Evolutionary conservation across 2,329 filamentous ascomycete species (phyloP).

Genomic region (Trichoderma sp.): DNA sequence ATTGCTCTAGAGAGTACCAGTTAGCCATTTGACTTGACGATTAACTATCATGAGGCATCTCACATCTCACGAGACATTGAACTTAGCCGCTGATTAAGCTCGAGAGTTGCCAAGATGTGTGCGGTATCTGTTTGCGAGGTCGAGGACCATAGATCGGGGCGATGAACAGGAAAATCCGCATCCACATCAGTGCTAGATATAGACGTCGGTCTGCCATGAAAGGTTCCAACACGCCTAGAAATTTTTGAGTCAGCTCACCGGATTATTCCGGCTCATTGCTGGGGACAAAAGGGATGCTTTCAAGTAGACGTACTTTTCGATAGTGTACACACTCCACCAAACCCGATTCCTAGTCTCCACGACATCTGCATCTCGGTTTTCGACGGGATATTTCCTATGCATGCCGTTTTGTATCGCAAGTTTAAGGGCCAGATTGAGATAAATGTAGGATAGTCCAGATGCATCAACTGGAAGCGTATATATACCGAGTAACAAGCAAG

Average conservation of each 20-base stretch:
- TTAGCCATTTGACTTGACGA: background rate
- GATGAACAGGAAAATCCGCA: conserved; percentile 48
- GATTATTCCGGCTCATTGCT: conserved; percentile 18
- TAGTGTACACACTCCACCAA: conserved; percentile 56
- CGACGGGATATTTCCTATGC: conserved; percentile 50
- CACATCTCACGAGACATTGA: conserved; percentile 41
- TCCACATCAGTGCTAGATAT: conserved; percentile 52
- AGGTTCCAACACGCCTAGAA: conserved; percentile 50
- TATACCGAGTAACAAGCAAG: conserved; percentile 53
- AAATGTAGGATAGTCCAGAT: conserved; percentile 55
- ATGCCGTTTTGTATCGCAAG: conserved; percentile 59
- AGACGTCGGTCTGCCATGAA: conserved; percentile 55
- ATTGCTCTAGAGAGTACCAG: background rate
- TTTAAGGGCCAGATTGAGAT: conserved; percentile 53
- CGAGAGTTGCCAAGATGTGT: conserved; percentile 44
- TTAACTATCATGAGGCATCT: background rate
- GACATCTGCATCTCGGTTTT: conserved; percentile 45
- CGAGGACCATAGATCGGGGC: conserved; percentile 41
- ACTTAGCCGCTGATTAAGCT: conserved; percentile 36
- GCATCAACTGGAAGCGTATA: conserved; percentile 55
- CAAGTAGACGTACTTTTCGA: conserved; percentile 47
- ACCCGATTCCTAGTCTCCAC: conserved; percentile 53
- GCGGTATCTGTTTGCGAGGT: conserved; percentile 42
- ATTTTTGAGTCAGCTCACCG: conserved; percentile 12
- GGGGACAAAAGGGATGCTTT: background rate